Evolutionary conservation across 495 filamentous ascomycete species (phyloP), one percentile per base, ranked within the genome.

Genomic region (Hypoxylon fragiforme): DNA sequence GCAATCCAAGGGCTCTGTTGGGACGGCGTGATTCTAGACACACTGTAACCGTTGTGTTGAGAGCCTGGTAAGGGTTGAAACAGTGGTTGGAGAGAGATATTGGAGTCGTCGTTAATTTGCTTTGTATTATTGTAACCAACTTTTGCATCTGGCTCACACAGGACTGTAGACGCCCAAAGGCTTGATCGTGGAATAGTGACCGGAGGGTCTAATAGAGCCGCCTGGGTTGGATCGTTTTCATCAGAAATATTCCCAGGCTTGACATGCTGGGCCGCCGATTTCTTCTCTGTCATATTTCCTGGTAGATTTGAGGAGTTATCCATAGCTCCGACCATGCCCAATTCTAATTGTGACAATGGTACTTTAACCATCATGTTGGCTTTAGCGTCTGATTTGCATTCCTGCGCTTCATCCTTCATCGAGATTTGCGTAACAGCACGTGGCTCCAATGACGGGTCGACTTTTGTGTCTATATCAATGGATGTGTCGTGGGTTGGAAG

Each of bases 1-100:
- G 5, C 28, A 15, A n/a, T 15, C 65, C 65, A 68, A 1, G 65
- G 65, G 21, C 58, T 68, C 35, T 68, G 65, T 38, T 68, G 65
- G 20, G 59, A 68, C 32, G 56, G 42, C 18, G 32, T 42, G 15
- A 61, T 55, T 5, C 14, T n/a, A 12, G 59, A 30, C 5, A 18
- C 45, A 8, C 34, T 38, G 28, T 48, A 14, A 8, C 8, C 34
- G 11, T 9, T 38, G 13, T 24, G 6, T n/a, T 50, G 49, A 15
- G 40, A 50, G 14, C 16, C 38, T 16, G 46, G 21, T 11, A 35
- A 24, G 7, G 26, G 38, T 8, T 12, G 4, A 18, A 41, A 30
- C 5, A 24, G 34, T 21, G 19, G 38, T 31, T 9, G 44, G 34
- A 22, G 43, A 32, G 15, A 38, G 36, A 7, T 19, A 2, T 28